Base-by-base conservation (phyloP, 306 rosid species). In the Carpinus viminea region DNA sequence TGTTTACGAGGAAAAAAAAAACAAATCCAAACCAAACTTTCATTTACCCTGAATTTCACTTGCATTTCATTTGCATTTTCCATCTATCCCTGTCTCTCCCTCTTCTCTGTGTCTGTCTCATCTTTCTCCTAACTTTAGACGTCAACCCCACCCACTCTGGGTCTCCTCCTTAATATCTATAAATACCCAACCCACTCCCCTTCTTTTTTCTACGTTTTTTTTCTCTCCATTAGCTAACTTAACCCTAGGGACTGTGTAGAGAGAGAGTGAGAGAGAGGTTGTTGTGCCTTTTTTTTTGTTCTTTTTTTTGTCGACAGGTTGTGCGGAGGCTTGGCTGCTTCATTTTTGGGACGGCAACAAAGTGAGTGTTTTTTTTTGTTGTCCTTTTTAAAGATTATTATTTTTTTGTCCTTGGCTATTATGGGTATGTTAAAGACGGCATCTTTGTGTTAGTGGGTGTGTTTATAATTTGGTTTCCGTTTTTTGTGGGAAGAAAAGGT, bases 141-240 rank as follows among this genome's bases (percentile, higher is more conserved):
- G 87, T 85, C 81, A 46, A 90, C 87, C 88, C 87, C 79, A 75
- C 74, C 52, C 12, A 43, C 28, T 65, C 47, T 76, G 43, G 77
- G 20, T 6, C 38, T 21, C 46, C 68, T 20, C 84, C 36, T 56
- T 47, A 70, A 61, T 71, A 31, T 11, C 89, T 90, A 86, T 89
- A 89, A 87, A 85, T 89, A 78, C 77, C 83, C 20, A 72, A 68
- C 50, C 36, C 65, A 9, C 78, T 51, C 71, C 70, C 28, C 9
- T 28, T 4, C 54, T 47, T 16, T 34, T 20, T 69, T 38, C 82
- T 34, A 46, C 78, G 6, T 7, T 75, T 51, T 69, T 60, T 54
- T 48, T 38, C 41, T 53, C 54, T 50, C 0, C 17, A 15, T 38
- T 36, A 79, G 80, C 78, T 81, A 62, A 78, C 76, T 36, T 72